Evolutionary conservation across 1,139 yeast genomes (phyloP), one percentile per base, ranked within the genome.

Genomic region (Pichia sp.): DNA sequence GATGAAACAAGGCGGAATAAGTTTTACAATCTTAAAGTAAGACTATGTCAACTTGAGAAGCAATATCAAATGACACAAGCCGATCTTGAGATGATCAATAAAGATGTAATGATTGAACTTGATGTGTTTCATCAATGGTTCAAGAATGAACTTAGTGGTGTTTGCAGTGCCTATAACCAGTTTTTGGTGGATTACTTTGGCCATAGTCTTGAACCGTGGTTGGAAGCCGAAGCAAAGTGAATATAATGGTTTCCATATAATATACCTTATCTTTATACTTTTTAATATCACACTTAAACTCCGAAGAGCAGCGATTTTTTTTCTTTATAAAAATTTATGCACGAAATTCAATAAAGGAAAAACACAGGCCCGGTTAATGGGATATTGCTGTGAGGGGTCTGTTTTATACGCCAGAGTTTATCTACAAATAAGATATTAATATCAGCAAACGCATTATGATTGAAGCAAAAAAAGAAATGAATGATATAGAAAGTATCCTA

Each of bases 1-100:
- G 79, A 76, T 47, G 72, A 73, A 54, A 77, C 84, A 0, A 63
- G 82, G 42, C 71, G 71, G 52, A 78, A 74, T 49, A 71, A 71
- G 51, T 67, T 76, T 9, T 56, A 64, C 5, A 65, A 67, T 35
- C 60, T 78, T 36, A 72, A 71, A 43, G 59, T 66, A 23, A 71
- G 73, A 54, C 67, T 78, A 3, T 63, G 62, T 11, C 70, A 70
- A 12, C 66, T 77, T 46, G 79, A 76, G 47, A 71, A 73, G 56
- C 79, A 83, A 50, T 73, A 73, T 46, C 71, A 65, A 11, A 69
- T 78, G 29, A 70, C 76, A 68, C 60, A 68, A 39, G 68, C 66
- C 40, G 82, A 78, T 56, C 66, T 75, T 29, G 63, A 72, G 2
- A 67, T 65, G 48, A 73, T 78, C 27, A 66, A 76, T 9, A 72